Conservation (phyloP, 2,329 filamentous ascomycete genomes). For the Coleophoma crateriformis region DNA sequence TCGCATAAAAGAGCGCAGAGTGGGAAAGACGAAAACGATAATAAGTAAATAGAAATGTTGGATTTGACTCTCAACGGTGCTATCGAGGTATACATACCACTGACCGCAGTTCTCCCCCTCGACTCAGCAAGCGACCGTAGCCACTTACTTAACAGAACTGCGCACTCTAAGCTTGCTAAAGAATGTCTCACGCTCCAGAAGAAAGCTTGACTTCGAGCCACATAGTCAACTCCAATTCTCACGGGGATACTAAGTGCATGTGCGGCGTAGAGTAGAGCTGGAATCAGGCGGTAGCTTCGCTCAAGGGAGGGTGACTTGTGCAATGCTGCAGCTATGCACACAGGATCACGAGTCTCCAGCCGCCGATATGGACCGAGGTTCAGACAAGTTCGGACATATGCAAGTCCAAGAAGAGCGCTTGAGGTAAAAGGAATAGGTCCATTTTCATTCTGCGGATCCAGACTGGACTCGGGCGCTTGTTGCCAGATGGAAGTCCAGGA, state of each 20-base stretch:
- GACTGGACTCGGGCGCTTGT: conserved; percentile 29
- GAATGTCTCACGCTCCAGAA: conserved; percentile 43
- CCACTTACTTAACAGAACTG: too few relatives aligned
- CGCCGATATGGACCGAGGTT: conserved; percentile 57
- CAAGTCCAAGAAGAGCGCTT: conserved; percentile 52
- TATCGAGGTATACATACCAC: too few relatives aligned
- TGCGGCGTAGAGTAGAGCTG: conserved; percentile 62
- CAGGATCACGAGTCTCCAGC: conserved; percentile 59
- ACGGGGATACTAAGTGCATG: conserved; percentile 64
- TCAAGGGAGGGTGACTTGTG: conserved; percentile 51
- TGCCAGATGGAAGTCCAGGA: conserved; percentile 56
- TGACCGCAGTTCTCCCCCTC: too few relatives aligned
- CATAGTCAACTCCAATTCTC: conserved; percentile 57
- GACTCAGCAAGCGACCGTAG: too few relatives aligned
- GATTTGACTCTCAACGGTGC: too few relatives aligned
- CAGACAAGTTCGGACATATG: conserved; percentile 61
- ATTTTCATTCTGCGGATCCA: conserved; percentile 45
- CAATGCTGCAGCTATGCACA: conserved; percentile 55
- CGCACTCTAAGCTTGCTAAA: too few relatives aligned
- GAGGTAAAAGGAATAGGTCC: conserved; percentile 64
- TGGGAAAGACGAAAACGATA: too few relatives aligned
- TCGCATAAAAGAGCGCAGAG: too few relatives aligned
- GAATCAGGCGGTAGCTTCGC: conserved; percentile 52
- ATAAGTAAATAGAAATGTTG: too few relatives aligned
- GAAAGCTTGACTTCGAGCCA: conserved; percentile 53